Evolutionary conservation across 2,329 filamentous ascomycete genomes (phyloP), one percentile per base, ranked within the genome.

Genomic region (Trichoderma simmonsii): DNA sequence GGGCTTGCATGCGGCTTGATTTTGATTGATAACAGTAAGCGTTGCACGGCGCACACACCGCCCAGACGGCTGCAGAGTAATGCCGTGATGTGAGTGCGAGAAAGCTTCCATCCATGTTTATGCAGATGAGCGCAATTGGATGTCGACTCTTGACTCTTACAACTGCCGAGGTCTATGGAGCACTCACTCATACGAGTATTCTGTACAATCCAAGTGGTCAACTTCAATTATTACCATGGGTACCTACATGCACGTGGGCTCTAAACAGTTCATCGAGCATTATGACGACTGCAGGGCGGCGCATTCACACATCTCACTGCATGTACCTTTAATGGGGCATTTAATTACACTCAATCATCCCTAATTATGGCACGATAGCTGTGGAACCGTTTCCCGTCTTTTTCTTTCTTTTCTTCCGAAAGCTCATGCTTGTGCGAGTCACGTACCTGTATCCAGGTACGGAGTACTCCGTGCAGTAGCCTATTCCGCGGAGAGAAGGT

Each of bases 231-330:
- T 8, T 43, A 5, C 26, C 39, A 64, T 32, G 39, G 39, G 48
- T 54, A 54, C 43, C 30, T 64, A 57, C 64, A 57, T 67, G 21
- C 60, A 63, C 34, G 60, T 63, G 60, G 34, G 34, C 14, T 63
- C 24, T n/a, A 26, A 34, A 67, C 64, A 39, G 54, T 30, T 59
- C 64, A 67, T 30, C 32, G 26, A 39, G 36, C 54, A 69, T 39
- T 36, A 69, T 61, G 56, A 51, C 57, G 57, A 59, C 66, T 69
- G 66, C 36, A 69, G 54, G 56, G 56, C 66, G 56, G 39, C 64
- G 54, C 64, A 59, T 59, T 30, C 66, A 32, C 24, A n/a, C 66
- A 61, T 69, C 66, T 69, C 57, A 69, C 57, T 59, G 43, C 54
- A 28, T 57, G 48, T 63, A 61, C 24, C 56, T 34, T 54, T 61